A percentile compares a stretch with the other conserved stretches of the same genome.
Conservation (phyloP, 495 filamentous ascomycete species). For the Sordaria brevicollis region DNA sequence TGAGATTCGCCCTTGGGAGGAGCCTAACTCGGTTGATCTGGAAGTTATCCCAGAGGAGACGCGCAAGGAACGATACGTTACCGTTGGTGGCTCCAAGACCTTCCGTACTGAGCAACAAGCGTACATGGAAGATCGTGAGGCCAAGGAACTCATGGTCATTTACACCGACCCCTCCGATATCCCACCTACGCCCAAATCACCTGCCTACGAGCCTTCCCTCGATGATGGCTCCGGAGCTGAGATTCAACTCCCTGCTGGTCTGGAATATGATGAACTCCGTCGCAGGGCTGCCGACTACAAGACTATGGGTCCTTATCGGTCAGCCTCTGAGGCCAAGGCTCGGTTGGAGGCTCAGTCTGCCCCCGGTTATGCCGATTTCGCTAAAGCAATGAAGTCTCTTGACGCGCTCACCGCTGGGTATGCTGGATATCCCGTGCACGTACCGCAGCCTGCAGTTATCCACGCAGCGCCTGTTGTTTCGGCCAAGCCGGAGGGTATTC, state of each 20-base stretch:
- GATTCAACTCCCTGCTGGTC: conserved; percentile 5
- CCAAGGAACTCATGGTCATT: conserved; percentile 71
- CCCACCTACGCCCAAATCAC: conserved; percentile 67
- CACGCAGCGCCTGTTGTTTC: not conserved
- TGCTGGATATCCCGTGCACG: not conserved
- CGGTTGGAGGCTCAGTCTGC: conserved; percentile 10
- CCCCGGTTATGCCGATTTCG: conserved; percentile 16
- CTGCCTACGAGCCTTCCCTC: conserved; percentile 26
- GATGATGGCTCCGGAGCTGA: conserved; percentile 5
- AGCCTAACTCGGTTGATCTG: conserved; percentile 43
- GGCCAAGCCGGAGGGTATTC: not conserved
- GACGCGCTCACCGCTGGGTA: conserved; percentile 11
- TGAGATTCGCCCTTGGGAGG: conserved; percentile 43
- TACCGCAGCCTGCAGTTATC: not conserved
- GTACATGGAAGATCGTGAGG: conserved; percentile 60
- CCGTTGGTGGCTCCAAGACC: conserved; percentile 49
- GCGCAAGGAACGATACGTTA: conserved; percentile 45
- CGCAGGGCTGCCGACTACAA: conserved; percentile 12
- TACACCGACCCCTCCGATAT: conserved; percentile 67
- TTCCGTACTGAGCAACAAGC: conserved; percentile 56
- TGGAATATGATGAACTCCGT: conserved; percentile 22
- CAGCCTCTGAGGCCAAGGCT: conserved; percentile 7
- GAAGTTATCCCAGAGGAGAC: conserved; percentile 37
- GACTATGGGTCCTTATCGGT: conserved; percentile 6
- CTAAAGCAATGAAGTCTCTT: conserved; percentile 11